Conservation (phyloP, 2,329 filamentous ascomycete species). For the Dothidotthia symphoricarpi region DNA sequence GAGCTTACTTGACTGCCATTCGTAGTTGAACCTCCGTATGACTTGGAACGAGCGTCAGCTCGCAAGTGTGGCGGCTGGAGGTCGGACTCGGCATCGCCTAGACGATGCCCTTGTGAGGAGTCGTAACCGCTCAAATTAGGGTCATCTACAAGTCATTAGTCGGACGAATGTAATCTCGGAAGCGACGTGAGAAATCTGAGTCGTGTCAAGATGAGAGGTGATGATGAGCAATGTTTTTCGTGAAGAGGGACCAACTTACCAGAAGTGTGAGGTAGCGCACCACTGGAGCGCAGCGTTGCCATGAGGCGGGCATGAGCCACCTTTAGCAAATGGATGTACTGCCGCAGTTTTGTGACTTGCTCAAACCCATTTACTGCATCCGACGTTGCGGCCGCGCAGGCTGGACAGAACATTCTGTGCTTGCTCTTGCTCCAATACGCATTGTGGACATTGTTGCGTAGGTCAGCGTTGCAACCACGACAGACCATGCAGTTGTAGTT, state of each 20-base stretch:
- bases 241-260: constrained; percentile 45
- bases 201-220: constrained; percentile 34
- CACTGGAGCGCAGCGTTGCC: constrained; percentile 79
- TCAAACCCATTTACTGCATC: constrained; percentile 64
- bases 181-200: constrained; percentile 31
- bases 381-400: constrained; percentile 60
- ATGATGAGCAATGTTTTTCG: constrained; percentile 8
- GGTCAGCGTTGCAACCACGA: constrained; percentile 68
- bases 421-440: constrained; percentile 69
- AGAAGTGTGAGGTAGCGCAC: constrained; percentile 71
- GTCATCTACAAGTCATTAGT: constrained; percentile 57
- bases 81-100: constrained; percentile 49
- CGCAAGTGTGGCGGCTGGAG: constrained; percentile 56
- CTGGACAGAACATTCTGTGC: constrained; percentile 67
- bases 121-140: constrained; percentile 66
- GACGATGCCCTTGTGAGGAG: constrained; percentile 61
- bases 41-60: constrained; percentile 70
- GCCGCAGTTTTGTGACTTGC: constrained; percentile 79
- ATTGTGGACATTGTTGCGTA: constrained; percentile 67
- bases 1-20: constrained; percentile 59
- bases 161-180: constrained; percentile 30
- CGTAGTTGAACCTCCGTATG: constrained; percentile 62
- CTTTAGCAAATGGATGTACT: constrained; percentile 89
- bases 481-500: constrained; percentile 76
- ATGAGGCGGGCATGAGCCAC: constrained; percentile 88